Evolutionary conservation across 2,329 filamentous ascomycete genomes (phyloP).

Genomic region (Atkinsonella hypoxylon): DNA sequence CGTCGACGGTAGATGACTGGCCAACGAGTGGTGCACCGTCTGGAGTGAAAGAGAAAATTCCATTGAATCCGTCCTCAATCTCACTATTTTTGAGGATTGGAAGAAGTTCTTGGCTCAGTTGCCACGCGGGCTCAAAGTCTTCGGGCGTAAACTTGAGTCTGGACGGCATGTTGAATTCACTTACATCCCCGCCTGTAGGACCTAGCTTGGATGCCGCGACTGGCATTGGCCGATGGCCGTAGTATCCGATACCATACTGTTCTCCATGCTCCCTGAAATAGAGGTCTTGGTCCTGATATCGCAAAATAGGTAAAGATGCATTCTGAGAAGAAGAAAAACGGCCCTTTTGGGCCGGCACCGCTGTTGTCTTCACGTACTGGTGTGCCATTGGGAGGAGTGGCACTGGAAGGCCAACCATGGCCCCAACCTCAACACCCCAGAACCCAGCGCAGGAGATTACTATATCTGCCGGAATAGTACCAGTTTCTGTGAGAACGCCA

Average conservation of each 20-base stretch:
- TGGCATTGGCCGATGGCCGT: conserved; percentile 51
- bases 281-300: conserved; percentile 51
- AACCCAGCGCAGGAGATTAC: conserved; percentile 52
- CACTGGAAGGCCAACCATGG: conserved; percentile 45
- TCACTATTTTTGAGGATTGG: conserved; percentile 37
- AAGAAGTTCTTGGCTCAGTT: conserved; percentile 40
- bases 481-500: conserved; percentile 38
- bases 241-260: conserved; percentile 50
- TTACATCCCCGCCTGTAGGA: conserved; percentile 37
- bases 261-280: conserved; percentile 56
- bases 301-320: conserved; percentile 44
- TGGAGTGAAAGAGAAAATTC: conserved; percentile 54
- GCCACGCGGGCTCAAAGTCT: conserved; percentile 50
- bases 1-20: conserved; percentile 43
- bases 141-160: conserved; percentile 45
- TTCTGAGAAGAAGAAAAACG: conserved; percentile 29
- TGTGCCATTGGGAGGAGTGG: conserved; percentile 50
- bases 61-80: conserved; percentile 51
- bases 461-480: conserved; percentile 43
- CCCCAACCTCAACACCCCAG: conserved; percentile 54
- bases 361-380: conserved; percentile 51
- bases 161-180: conserved; percentile 52
- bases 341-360: conserved; percentile 30
- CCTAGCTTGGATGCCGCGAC: conserved; percentile 42
- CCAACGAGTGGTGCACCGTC: conserved; percentile 50